Base-by-base conservation (phyloP, 139 green algal species). In the Tetraselmis chui region DNA sequence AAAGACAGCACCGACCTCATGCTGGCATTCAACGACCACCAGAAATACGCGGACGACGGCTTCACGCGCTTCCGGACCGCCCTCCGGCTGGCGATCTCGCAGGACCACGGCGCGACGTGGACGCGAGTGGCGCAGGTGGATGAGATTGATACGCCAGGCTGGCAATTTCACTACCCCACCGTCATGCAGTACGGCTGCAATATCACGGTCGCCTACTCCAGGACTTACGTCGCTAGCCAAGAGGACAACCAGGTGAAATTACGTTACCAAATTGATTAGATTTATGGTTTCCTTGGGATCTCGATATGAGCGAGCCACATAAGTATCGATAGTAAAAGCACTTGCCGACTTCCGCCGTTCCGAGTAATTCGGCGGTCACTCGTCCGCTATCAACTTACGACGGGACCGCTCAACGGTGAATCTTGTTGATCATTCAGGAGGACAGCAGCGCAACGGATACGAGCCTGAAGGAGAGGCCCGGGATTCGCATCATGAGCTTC, bases 21-120 rank as follows among this genome's bases (percentile, higher is more conserved):
- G 31, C 26, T 82, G 31, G 79, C 79, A 11, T 82, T 82, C 79
- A 82, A 82, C 58, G 79, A 82, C 58, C 79, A 82, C 79, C 79
- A 76, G 28, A 82, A 82, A 31, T 82, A 82, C 79, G 27, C 76
- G 2, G 79, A 82, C 23, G 79, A 82, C 31, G 79, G 79, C 30
- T 82, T 82, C 58, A 82, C 79, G 26, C 30, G 79, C 26, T 82
- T 82, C 31, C 79, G 79, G 31, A 76, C 79, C 2, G 23, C 23
- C 11, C 29, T 82, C 5, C 30, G 79, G 31, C 25, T 82, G 2
- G 79, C 79, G 25, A 76, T 82, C 79, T 32, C 25, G 27, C 32
- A 32, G 30, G 79, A 82, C 31, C 27, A 76, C 0, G 79, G 79
- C 45, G 26, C 25, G 28, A 77, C 79, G 5, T 77, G n/a, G 45